A percentile compares a stretch with the other conserved stretches of the same genome.
These are phyloP conservation scores for Cyclostephanos tholiformis DNA, from an alignment of 108 stramenopile genomes.

Conservation along the genomic window DNA sequence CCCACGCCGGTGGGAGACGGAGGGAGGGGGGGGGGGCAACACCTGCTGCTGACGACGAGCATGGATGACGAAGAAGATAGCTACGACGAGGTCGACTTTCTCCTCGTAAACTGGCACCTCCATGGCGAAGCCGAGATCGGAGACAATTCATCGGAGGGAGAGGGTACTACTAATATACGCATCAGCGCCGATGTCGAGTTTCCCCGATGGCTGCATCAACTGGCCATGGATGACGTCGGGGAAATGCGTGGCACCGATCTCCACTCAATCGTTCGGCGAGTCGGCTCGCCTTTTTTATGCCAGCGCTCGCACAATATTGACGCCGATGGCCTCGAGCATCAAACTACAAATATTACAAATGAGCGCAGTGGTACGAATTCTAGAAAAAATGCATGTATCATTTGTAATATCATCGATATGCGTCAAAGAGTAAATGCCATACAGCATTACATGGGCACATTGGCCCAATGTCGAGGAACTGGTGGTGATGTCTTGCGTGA, in stretches of 20 bases:
- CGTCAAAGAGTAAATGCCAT: constrained; percentile 28
- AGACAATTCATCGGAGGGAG: neutral
- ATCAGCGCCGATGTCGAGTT: neutral
- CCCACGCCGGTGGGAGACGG: no score
- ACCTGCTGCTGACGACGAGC: no score
- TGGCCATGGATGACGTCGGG: neutral
- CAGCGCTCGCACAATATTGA: neutral
- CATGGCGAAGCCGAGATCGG: neutral
- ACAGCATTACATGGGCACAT: constrained; percentile 44
- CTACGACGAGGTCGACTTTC: constrained; percentile 1
- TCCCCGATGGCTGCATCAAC: neutral
- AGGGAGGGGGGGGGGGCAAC: no score
- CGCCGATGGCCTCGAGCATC: neutral
- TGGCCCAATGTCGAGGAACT: constrained; percentile 50
- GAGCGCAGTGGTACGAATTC: neutral
- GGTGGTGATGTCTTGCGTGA: constrained; percentile 46
- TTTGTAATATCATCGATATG: constrained; percentile 32
- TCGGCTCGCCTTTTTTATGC: neutral
- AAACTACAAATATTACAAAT: neutral
- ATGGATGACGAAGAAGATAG: constrained; percentile 5
- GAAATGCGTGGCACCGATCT: neutral
- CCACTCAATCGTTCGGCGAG: constrained; percentile 3
- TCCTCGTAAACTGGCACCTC: neutral
- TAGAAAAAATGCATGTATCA: constrained; percentile 15
- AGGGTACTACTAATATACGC: neutral